A percentile compares a stretch with the other conserved stretches of the same genome.
Conservation (phyloP, 176 grass and related monocot genomes). For the Chloris gayana region DNA sequence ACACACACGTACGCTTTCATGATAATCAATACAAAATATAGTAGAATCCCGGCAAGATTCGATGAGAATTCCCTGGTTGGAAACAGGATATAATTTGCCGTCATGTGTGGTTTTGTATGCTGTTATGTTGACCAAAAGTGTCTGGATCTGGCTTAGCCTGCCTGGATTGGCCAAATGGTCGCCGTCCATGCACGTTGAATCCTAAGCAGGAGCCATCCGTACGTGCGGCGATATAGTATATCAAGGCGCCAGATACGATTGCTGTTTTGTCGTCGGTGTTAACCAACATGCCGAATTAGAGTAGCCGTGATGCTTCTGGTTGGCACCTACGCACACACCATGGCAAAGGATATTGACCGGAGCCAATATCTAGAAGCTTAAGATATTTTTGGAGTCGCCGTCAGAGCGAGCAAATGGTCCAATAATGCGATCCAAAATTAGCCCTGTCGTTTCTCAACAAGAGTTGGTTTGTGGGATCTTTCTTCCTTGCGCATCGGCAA, state of each 20-base stretch:
- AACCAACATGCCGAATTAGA: constrained; percentile 17
- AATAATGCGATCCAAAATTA: constrained; percentile 13
- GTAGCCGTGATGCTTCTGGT: too few relatives aligned
- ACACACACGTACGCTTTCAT: too few relatives aligned
- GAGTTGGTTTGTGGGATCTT: not conserved
- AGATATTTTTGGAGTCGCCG: not conserved
- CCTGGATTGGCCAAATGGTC: constrained; percentile 52
- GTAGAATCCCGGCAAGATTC: not conserved
- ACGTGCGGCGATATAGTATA: not conserved
- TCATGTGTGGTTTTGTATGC: not conserved
- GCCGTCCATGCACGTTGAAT: not conserved
- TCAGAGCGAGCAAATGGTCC: not conserved
- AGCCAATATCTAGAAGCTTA: not conserved
- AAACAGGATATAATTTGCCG: not conserved
- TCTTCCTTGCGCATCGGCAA: not conserved
- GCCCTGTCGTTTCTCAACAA: not conserved
- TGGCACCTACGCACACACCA: not conserved
- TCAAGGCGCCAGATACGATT: not conserved
- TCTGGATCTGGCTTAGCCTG: not conserved
- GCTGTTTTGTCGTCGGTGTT: constrained; percentile 38
- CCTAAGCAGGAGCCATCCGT: not conserved
- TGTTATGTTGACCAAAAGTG: not conserved
- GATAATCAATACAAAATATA: not conserved
- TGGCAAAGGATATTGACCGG: not conserved
- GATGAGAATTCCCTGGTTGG: not conserved